Evolutionary conservation across 306 rosid species (phyloP).

Genomic region (Parietaria judaica): DNA sequence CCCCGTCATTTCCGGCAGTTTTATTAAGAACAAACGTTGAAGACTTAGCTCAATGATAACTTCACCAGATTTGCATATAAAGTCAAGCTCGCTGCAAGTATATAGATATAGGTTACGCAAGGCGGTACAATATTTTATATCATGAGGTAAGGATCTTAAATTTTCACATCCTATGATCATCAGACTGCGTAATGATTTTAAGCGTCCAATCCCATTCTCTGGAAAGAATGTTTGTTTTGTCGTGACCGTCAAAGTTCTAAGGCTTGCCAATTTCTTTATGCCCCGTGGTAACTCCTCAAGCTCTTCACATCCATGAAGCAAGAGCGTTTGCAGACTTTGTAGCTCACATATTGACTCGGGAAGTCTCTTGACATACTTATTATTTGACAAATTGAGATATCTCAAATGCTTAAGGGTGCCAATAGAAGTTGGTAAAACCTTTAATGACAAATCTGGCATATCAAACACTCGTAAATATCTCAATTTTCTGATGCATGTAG

Average conservation of each 20-base stretch:
- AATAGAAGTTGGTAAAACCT: slow-evolving; percentile 5
- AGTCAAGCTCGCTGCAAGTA: slow-evolving; percentile 8
- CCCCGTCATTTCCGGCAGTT: background rate
- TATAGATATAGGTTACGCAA: too few species aligned
- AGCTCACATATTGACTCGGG: slow-evolving; percentile 5
- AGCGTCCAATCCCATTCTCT: background rate
- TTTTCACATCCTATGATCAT: fast-evolving
- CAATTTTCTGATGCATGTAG: slow-evolving; percentile 11
- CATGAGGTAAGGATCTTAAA: slow-evolving; percentile 20
- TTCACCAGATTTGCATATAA: background rate
- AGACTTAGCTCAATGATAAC: slow-evolving; percentile 1
- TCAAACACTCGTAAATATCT: slow-evolving; percentile 7
- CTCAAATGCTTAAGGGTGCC: slow-evolving; percentile 12
- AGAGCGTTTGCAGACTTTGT: slow-evolving; percentile 1
- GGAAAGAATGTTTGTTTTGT: background rate
- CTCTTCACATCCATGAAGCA: background rate
- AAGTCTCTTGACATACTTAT: background rate
- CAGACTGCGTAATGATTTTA: slow-evolving; percentile 1
- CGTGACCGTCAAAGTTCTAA: background rate
- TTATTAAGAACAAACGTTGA: background rate
- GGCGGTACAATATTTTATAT: slow-evolving; percentile 6
- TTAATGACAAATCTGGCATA: background rate
- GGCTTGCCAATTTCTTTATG: slow-evolving; percentile 19
- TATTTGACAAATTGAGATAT: background rate
- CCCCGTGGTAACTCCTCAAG: slow-evolving; percentile 21